Percentiles rank a stretch among this genome's conserved stretches.
These are phyloP conservation scores for Beauveria varroae DNA, from an alignment of 2,329 filamentous ascomycete species.

Conservation along the genomic window DNA sequence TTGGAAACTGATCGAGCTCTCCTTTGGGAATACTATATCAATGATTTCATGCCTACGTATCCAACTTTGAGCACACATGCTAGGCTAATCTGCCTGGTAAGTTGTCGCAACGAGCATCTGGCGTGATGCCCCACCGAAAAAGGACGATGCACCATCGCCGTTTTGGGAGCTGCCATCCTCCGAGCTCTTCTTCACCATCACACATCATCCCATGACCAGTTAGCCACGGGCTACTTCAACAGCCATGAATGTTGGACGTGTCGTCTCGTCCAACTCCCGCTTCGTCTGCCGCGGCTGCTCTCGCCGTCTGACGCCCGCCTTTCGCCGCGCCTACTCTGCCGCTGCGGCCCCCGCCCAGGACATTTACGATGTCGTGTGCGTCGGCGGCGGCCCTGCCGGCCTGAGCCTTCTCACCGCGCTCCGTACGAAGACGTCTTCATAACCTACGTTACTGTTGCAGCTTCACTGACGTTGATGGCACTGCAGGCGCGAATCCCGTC, in stretches of 20 bases:
- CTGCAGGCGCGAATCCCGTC: conserved; percentile 62
- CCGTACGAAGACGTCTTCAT: conserved; percentile 42
- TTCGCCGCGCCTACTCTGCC: conserved; percentile 35
- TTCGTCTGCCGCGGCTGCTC: conserved; percentile 43
- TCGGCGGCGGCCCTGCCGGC: conserved; percentile 83
- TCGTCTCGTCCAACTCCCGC: conserved; percentile 19
- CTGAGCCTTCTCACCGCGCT: conserved; percentile 73
- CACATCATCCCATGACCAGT: background rate
- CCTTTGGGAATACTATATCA: too few species aligned
- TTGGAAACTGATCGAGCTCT: too few species aligned
- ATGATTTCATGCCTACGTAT: background rate
- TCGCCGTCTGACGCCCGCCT: conserved; percentile 27
- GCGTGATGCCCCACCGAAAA: conserved; percentile 8
- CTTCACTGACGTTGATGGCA: background rate
- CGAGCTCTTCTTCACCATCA: background rate
- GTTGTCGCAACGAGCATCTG: background rate
- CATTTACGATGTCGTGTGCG: conserved; percentile 88
- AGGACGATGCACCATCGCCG: background rate
- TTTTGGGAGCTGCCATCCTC: background rate
- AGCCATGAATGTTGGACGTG: conserved; percentile 22
- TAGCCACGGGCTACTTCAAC: background rate
- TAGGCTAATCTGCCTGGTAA: background rate
- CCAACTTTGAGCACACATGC: background rate
- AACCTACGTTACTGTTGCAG: background rate
- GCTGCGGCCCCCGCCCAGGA: conserved; percentile 42